Percentiles rank a stretch among this genome's conserved stretches.
Evolutionary conservation across 331 rosid genomes (phyloP).

Genomic region (Pyracantha coccinea): DNA sequence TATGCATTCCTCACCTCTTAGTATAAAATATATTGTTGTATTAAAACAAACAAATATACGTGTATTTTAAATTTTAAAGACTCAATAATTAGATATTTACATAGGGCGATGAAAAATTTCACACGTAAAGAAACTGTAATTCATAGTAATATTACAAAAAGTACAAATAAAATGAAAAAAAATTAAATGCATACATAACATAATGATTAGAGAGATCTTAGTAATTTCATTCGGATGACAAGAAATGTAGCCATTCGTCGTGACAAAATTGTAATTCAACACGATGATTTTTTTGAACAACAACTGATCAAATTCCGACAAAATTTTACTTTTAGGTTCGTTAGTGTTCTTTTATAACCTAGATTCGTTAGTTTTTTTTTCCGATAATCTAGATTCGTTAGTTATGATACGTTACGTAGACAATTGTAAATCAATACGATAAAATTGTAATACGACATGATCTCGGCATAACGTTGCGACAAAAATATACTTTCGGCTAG

Average conservation of each 20-base stretch:
- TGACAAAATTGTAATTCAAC: neutral
- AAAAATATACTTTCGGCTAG: neutral
- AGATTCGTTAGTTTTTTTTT: too few species aligned
- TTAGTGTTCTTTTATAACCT: too few species aligned
- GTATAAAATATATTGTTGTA: too few species aligned
- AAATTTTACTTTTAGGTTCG: neutral
- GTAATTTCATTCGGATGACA: neutral
- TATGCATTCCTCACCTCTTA: too few species aligned
- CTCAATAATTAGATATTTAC: neutral
- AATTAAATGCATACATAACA: neutral
- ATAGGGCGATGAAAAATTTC: neutral
- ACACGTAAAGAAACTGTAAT: neutral
- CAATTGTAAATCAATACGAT: neutral
- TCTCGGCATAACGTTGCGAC: neutral
- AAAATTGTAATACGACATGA: neutral
- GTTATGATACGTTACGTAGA: neutral
- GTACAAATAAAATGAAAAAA: neutral
- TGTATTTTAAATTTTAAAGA: too few species aligned
- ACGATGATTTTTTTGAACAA: neutral
- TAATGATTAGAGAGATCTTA: neutral
- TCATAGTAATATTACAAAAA: neutral
- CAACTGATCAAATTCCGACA: neutral
- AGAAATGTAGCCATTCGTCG: neutral
- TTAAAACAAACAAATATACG: too few species aligned
- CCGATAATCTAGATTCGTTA: neutral